Base-by-base conservation (phyloP, 768 basidiomycete genomes). In the Roridomyces roridus region DNA sequence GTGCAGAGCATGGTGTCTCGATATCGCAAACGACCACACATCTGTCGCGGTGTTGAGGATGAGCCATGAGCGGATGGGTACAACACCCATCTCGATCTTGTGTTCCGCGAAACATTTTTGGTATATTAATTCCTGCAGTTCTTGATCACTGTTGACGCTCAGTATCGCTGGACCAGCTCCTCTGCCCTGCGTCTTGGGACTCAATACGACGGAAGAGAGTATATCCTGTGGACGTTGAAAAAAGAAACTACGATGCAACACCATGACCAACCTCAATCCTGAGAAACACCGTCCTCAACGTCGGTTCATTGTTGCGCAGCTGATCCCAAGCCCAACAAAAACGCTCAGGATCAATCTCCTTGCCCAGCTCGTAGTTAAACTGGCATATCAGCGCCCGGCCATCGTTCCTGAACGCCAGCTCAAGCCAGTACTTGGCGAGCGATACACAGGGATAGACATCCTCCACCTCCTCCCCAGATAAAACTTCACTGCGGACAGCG, bases 1-100 rank as follows among this genome's bases (percentile, higher is more conserved):
- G 28, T 55, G 45, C 15, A 55, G 53, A 31, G 45, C 44, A 21
- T 55, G 53, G 26, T 55, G 53, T 23, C 45, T 8, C 6, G 53
- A 55, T 4, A 24, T 8, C 10, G 25, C 53, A 20, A 46, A 39
- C 26, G 34, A 24, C 53, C 53, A 55, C 4, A 15, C 46, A 15
- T 17, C 17, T 15, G 21, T 28, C 20, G 5, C 26, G 23, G 44
- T 24, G 25, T 47, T 47, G 29, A 24, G 28, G 21, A 55, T 25
- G 25, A 55, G 45, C 44, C 44, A 47, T 31, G 23, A n/a, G 10
- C 26, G 45, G n/a, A 47, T 35, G 12, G 53, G 45, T 15, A 46
- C 45, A 15, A 35, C 21, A 20, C 53, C 53, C 7, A 55, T 6
- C 21, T 31, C 29, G 25, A 55, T 5, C n/a, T 24, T 6, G 36